These are phyloP conservation scores for Porphyra umbilicalis DNA, from an alignment of 31 red algal genomes.

Conservation along the genomic window DNA sequence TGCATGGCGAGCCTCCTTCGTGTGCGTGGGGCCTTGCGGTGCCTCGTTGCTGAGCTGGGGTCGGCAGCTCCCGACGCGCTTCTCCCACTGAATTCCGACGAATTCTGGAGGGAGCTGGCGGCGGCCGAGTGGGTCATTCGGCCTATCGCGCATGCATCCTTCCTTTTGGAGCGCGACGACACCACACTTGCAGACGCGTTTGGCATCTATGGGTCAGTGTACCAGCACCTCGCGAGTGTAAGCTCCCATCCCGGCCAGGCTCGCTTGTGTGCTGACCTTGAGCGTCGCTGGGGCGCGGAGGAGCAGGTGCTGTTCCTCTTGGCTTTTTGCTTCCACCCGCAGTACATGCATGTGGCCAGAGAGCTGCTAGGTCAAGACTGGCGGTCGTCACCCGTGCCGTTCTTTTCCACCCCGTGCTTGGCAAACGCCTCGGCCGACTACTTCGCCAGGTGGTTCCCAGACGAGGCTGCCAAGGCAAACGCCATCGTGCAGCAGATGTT, in stretches of 20 bases:
- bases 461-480: background rate
- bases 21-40: background rate
- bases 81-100: no score
- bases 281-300: background rate
- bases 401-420: background rate
- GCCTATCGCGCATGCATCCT: background rate
- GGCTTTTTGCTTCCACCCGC: background rate
- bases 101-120: background rate
- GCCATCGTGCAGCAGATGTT: background rate
- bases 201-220: background rate
- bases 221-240: background rate
- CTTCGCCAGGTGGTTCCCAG: background rate
- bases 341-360: background rate
- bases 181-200: background rate
- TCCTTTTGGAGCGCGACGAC: background rate
- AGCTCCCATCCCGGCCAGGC: background rate
- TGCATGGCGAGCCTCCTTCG: background rate
- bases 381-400: background rate
- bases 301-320: background rate
- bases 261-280: background rate
- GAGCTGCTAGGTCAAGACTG: background rate
- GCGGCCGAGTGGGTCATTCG: background rate
- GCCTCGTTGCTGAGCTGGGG: background rate
- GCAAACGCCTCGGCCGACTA: background rate
- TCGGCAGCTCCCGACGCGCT: background rate